phyloP scores from a whole-genome alignment of 1,284 basidiomycete species.

The Pseudozyma flocculosa region DNA sequence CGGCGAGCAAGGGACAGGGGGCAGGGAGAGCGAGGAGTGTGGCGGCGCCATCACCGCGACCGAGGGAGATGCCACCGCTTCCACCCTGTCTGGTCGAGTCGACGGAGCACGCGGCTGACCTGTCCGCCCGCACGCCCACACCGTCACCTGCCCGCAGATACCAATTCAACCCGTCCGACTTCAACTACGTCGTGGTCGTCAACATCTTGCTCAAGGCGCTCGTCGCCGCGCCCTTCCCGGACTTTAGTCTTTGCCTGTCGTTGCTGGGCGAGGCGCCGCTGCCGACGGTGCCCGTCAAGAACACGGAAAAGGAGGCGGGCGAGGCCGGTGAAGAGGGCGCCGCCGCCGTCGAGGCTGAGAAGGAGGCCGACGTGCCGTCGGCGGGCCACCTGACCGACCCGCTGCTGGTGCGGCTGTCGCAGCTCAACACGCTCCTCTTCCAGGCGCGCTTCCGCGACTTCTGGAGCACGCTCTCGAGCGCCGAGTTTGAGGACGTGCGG shows the following conservation, averaged over 20 bases:
- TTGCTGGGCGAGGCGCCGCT: slow-evolving; percentile 70
- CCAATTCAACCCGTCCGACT: slow-evolving; percentile 91
- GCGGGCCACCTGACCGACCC: slow-evolving; percentile 54
- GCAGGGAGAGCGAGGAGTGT: too few relatives aligned
- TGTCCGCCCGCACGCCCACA: too few relatives aligned
- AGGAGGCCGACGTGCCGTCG: slow-evolving; percentile 58
- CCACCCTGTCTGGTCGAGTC: too few relatives aligned
- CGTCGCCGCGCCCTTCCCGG: slow-evolving; percentile 73
- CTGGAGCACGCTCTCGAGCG: slow-evolving; percentile 65
- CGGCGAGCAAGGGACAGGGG: neutral
- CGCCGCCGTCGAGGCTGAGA: slow-evolving; percentile 45
- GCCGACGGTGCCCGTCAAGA: slow-evolving; percentile 20
- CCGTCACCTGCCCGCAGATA: slow-evolving; percentile 73
- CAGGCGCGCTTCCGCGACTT: slow-evolving; percentile 88
- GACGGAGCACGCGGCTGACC: too few relatives aligned
- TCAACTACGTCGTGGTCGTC: slow-evolving; percentile 87
- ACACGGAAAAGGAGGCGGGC: slow-evolving; percentile 29
- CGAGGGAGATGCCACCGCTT: too few relatives aligned
- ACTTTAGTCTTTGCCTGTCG: slow-evolving; percentile 89
- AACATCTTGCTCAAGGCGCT: slow-evolving; percentile 93
- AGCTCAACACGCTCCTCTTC: slow-evolving; percentile 74
- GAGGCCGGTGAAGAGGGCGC: slow-evolving; percentile 43
- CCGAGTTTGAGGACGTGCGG: slow-evolving; percentile 70
- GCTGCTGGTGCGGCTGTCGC: slow-evolving; percentile 73
- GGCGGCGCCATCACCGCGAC: too few relatives aligned